Evolutionary conservation across 768 basidiomycete species (phyloP).

Genomic region (Leccinum olivaceopallidum): DNA sequence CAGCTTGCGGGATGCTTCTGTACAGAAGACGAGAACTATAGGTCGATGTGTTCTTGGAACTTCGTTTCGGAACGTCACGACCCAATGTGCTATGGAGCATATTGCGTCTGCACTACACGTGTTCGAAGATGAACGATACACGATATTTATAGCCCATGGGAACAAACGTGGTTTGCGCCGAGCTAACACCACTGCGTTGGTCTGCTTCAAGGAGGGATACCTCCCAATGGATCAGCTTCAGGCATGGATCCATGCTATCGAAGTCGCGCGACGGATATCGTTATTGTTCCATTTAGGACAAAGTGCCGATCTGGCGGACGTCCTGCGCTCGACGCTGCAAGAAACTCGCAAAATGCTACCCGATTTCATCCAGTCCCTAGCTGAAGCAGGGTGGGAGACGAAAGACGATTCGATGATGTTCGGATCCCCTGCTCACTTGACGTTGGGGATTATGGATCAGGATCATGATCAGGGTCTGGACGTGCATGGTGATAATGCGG

Average conservation of each 20-base stretch:
- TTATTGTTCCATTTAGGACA: background rate
- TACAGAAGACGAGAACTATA: conserved; percentile 27
- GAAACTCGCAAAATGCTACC: conserved; percentile 15
- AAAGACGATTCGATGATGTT: conserved; percentile 33
- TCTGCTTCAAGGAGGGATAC: conserved; percentile 55
- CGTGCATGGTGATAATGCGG: conserved; percentile 6
- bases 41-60: conserved; percentile 55
- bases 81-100: conserved; percentile 13
- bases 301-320: conserved; percentile 1
- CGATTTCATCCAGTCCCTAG: conserved; percentile 21
- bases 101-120: conserved; percentile 36
- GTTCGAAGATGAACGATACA: conserved; percentile 48
- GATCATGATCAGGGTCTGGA: background rate
- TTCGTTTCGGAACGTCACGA: conserved; percentile 35
- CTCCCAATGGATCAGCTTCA: conserved; percentile 49
- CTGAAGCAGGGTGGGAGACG: conserved; percentile 40
- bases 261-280: conserved; percentile 14
- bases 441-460: conserved; percentile 14
- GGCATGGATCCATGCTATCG: conserved; percentile 46
- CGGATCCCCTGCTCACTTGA: conserved; percentile 26
- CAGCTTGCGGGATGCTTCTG: conserved; percentile 38
- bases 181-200: conserved; percentile 30
- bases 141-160: conserved; percentile 47
- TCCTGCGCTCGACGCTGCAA: conserved; percentile 15
- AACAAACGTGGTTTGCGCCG: background rate